Evolutionary conservation across 176 grass and related monocot genomes (phyloP).

Genomic region (Lolium rigidum): DNA sequence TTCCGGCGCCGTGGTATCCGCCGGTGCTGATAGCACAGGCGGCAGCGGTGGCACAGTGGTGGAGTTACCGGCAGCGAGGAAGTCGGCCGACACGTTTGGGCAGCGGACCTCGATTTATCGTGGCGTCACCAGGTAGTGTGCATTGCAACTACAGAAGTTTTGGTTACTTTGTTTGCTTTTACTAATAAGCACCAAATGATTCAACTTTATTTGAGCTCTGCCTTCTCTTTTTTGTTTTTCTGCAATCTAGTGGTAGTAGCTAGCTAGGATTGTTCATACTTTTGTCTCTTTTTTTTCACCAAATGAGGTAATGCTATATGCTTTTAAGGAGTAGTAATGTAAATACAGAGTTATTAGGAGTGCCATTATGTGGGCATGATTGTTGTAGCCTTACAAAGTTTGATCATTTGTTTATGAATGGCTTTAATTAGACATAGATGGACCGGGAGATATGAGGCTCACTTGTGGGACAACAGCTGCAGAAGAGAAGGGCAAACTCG

Average conservation of each 20-base stretch:
- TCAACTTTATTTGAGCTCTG: not conserved
- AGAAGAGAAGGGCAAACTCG: constrained; percentile 98
- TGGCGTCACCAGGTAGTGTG: constrained; percentile 79
- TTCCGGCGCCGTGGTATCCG: constrained; percentile 32
- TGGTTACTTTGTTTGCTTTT: not conserved
- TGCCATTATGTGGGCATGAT: constrained; percentile 33
- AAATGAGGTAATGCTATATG: not conserved
- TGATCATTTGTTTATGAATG: constrained; percentile 13
- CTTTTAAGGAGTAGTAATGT: constrained; percentile 25
- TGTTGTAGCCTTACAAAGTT: constrained; percentile 16
- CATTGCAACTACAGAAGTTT: not conserved
- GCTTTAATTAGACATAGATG: constrained; percentile 88
- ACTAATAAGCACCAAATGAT: not conserved
- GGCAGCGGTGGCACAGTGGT: constrained; percentile 25
- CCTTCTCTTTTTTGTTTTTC: not conserved
- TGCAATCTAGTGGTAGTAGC: not conserved
- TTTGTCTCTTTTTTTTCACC: not conserved
- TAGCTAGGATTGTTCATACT: not conserved
- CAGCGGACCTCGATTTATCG: constrained; percentile 98
- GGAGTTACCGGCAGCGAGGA: constrained; percentile 50
- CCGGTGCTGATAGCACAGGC: constrained; percentile 25
- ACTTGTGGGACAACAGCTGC: constrained; percentile 98
- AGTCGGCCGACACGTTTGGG: constrained; percentile 86
- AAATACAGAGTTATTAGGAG: not conserved
- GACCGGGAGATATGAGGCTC: constrained; percentile 96